Conservation (phyloP, 2,329 filamentous ascomycete genomes). For the Drechslerella stenobrocha region DNA sequence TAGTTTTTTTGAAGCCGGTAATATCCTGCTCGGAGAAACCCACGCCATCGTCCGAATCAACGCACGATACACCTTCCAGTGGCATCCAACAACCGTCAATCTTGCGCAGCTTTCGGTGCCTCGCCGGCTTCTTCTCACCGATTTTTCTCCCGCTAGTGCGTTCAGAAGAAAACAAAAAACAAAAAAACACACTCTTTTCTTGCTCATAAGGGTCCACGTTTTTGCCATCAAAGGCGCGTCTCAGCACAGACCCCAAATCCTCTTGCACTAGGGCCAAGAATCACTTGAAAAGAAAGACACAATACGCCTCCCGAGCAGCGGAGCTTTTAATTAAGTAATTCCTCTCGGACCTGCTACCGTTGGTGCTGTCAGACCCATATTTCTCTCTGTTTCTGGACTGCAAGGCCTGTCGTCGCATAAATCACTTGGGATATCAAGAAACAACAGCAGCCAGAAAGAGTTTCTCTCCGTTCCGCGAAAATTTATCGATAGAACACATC, state of each 20-base stretch:
- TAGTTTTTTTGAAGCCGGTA: slow-evolving; percentile 28
- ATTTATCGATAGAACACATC: slow-evolving; percentile 9
- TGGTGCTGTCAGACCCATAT: slow-evolving; percentile 4
- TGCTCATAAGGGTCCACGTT: slow-evolving; percentile 34
- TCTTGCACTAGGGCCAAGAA: slow-evolving; percentile 33
- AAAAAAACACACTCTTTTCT: slow-evolving; percentile 29
- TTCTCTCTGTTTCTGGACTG: too few relatives aligned
- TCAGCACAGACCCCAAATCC: slow-evolving; percentile 9
- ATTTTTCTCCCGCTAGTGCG: slow-evolving; percentile 11
- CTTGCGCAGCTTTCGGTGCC: slow-evolving; percentile 11
- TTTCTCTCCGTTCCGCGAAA: neutral
- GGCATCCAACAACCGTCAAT: slow-evolving; percentile 7
- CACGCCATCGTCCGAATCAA: slow-evolving; percentile 26
- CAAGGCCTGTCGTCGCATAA: too few relatives aligned
- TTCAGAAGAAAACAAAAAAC: slow-evolving; percentile 10
- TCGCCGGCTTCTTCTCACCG: slow-evolving; percentile 13
- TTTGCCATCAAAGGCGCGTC: slow-evolving; percentile 33
- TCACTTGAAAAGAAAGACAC: slow-evolving; percentile 11
- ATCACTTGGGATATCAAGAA: slow-evolving; percentile 7
- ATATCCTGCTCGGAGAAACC: slow-evolving; percentile 41
- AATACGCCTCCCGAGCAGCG: slow-evolving; percentile 42
- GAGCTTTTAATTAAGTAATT: slow-evolving; percentile 49
- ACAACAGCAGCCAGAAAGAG: neutral
- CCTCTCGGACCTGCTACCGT: slow-evolving; percentile 34
- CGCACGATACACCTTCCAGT: slow-evolving; percentile 25